These are phyloP conservation scores for Verticillium tricorpus DNA, from an alignment of 2,329 filamentous ascomycete species.

Conservation along the genomic window DNA sequence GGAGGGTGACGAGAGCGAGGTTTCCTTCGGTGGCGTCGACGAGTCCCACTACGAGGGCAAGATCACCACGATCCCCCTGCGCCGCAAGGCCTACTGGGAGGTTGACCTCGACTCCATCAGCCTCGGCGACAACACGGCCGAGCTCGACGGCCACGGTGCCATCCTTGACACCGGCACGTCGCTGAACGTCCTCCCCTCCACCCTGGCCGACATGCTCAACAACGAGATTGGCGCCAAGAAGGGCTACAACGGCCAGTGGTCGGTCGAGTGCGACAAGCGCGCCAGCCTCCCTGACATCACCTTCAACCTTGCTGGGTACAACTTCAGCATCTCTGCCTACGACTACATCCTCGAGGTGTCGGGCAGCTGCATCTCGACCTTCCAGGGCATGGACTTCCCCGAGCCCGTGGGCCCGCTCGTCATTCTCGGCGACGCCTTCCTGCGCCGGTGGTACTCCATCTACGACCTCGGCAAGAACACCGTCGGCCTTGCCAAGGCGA, in stretches of 20 bases:
- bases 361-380: conserved; percentile 93
- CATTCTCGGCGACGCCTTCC: conserved; percentile 86
- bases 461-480: conserved; percentile 89
- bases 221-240: conserved; percentile 98
- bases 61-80: conserved; percentile 87
- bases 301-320: conserved; percentile 84
- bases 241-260: conserved; percentile 95
- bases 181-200: conserved; percentile 87
- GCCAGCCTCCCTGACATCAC: conserved; percentile 82
- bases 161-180: conserved; percentile 99
- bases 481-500: conserved; percentile 85
- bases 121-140: conserved; percentile 78
- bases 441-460: conserved; percentile 88
- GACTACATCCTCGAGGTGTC: conserved; percentile 97
- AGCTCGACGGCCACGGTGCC: conserved; percentile 90
- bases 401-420: conserved; percentile 85
- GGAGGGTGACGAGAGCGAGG: conserved; percentile 74
- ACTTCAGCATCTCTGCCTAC: conserved; percentile 83
- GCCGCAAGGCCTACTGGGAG: conserved; percentile 99
- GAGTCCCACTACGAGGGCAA: conserved; percentile 77
- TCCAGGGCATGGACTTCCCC: conserved; percentile 94
- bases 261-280: conserved; percentile 82
- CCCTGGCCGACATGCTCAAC: conserved; percentile 94
- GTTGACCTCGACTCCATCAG: conserved; percentile 91
- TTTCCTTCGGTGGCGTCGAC: conserved; percentile 84